Base-by-base conservation (phyloP, 768 basidiomycete species). In the Sporobolomyces pararoseus region DNA sequence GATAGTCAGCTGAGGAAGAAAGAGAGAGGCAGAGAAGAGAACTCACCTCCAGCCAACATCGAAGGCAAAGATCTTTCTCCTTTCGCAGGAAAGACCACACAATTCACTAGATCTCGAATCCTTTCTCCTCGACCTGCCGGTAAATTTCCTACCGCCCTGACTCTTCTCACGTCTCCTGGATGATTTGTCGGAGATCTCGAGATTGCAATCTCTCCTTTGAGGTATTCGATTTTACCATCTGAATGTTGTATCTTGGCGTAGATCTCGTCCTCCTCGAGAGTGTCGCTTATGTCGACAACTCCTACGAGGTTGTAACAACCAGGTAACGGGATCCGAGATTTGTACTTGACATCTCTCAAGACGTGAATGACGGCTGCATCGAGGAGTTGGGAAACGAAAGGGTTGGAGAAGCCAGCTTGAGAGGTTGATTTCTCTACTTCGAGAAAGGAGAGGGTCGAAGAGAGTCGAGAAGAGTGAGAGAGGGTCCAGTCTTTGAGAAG, bases 171-270 rank as follows among this genome's bases (percentile, higher is more conserved):
- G 76, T 90, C 89, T 21, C 89, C 89, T 7, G 87, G 85, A 77
- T 90, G 88, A 32, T 85, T 84, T 13, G 88, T 86, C 12, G 90
- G 90, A 77, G 85, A 89, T 65, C 89, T 82, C 7, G 85, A 86
- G 54, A 91, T 85, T 29, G 84, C 82, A 68, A 85, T 85, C 64
- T 81, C 80, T 31, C 90, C 89, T 76, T 84, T 77, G 4, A 90
- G 76, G 80, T 84, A 88, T 13, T 71, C 79, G 2, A 85, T 85
- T 44, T 84, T 77, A 81, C 82, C 34, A 78, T 75, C 75, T 86
- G 87, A 25, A 87, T 17, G 44, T n/a, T 50, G 25, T 2, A 75
- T 29, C 27, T 57, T 42, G 16, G 58, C 71, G 60, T 85, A 91
- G 4, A 91, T 86, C 71, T 88, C 47, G 23, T 42, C 57, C 9